Evolutionary conservation across 805 yeast genomes (phyloP).

Genomic region (Ogataea haglerorum): DNA sequence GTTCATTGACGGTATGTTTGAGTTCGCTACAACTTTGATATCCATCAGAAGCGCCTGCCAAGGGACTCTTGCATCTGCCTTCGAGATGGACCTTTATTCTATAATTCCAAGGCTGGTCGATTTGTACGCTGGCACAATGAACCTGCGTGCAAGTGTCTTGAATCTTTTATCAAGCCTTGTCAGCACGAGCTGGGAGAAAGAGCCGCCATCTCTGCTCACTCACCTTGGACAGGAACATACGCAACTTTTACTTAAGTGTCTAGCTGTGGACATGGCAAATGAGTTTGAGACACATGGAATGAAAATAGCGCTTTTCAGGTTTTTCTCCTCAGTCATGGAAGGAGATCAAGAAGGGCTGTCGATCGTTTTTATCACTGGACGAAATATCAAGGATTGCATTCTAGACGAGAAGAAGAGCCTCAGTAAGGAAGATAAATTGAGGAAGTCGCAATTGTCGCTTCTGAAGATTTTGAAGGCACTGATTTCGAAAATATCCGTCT

Average conservation of each 20-base stretch:
- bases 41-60: conserved; percentile 48
- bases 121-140: conserved; percentile 48
- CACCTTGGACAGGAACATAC: conserved; percentile 71
- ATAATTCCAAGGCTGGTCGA: conserved; percentile 55
- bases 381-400: conserved; percentile 38
- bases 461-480: conserved; percentile 54
- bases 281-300: conserved; percentile 51
- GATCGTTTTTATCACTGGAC: conserved; percentile 61
- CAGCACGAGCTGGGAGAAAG: conserved; percentile 50
- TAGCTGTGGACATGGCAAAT: conserved; percentile 59
- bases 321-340: conserved; percentile 63
- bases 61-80: conserved; percentile 52
- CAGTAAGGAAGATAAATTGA: conserved; percentile 7
- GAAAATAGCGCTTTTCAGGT: conserved; percentile 55
- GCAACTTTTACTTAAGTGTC: conserved; percentile 51
- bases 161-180: conserved; percentile 57
- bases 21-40: conserved; percentile 55
- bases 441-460: conserved; percentile 38
- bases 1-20: conserved; percentile 50
- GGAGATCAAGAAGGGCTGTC: conserved; percentile 79
- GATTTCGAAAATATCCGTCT: conserved; percentile 47
- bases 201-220: conserved; percentile 76
- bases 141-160: conserved; percentile 49
- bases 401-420: conserved; percentile 17
- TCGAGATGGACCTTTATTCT: conserved; percentile 60